Conservation (phyloP, 2,329 filamentous ascomycete genomes). For the Fusarium lyarnte region DNA sequence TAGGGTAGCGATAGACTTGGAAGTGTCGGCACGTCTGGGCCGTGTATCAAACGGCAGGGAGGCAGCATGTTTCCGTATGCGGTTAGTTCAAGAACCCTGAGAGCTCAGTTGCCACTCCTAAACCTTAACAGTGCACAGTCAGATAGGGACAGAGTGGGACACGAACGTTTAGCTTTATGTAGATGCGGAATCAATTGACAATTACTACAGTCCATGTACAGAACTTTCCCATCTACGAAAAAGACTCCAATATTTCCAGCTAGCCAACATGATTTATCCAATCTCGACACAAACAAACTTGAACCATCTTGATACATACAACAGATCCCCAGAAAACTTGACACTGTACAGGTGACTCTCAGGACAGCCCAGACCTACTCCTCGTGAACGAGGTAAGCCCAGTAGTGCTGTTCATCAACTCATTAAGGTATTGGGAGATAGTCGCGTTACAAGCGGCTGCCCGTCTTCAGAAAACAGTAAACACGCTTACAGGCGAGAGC, state of each 20-base stretch:
- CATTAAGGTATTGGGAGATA: conserved; percentile 32
- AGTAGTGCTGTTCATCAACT: conserved; percentile 26
- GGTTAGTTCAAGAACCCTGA: not conserved
- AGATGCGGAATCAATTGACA: conserved; percentile 46
- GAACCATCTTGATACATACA: conserved; percentile 44
- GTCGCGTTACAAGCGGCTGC: conserved; percentile 40
- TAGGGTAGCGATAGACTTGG: not conserved
- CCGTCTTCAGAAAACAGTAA: conserved; percentile 31
- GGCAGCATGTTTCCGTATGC: not conserved
- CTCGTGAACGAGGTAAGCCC: conserved; percentile 16
- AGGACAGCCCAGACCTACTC: conserved; percentile 23
- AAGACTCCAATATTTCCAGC: conserved; percentile 51
- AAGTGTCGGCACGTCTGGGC: not conserved
- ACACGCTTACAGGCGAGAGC: conserved; percentile 68
- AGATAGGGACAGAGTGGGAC: not conserved
- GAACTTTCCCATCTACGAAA: conserved; percentile 54
- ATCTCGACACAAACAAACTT: conserved; percentile 44
- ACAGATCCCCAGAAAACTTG: conserved; percentile 23
- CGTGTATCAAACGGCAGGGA: not conserved
- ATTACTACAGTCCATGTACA: conserved; percentile 54
- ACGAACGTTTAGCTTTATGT: not conserved
- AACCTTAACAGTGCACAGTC: not conserved
- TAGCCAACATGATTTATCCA: conserved; percentile 47
- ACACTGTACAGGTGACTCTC: conserved; percentile 36
- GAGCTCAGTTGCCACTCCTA: not conserved